Evolutionary conservation across 129 eudicot species (phyloP), one percentile per base, ranked within the genome.

Genomic region (Dittrichia graveolens): DNA sequence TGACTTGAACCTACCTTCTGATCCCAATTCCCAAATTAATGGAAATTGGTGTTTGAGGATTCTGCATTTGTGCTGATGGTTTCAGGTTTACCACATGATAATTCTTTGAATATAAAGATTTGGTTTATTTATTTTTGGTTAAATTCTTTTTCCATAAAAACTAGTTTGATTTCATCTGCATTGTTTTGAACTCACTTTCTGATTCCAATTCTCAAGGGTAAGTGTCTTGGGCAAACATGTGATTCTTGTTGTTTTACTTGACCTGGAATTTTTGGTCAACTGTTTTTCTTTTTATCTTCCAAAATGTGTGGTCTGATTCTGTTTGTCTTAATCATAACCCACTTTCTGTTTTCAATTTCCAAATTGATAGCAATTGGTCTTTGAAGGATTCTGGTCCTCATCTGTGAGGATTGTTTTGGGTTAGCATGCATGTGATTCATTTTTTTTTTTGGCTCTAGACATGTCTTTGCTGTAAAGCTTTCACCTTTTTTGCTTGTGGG

Each of bases 391-490:
- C 59, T 60, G 71, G 75, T 42, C 65, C 55, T 10, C 11, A 70
- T 70, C 10, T 54, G 73, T 65, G 56, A 65, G 70, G 57, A 52
- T 61, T 60, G 38, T 69, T 69, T 61, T 69, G 49, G 77, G 72
- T 78, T 49, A 19, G 48, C 82, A 71, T 24, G 31, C 31, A 24
- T 78, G 77, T 78, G 82, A 61, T 78, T 71, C 61, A 44, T 4
- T 61, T 68, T 50, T n/a, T n/a, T 42, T 52, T 62, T 64, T 42
- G 65, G 65, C 35, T 75, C 53, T 72, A 47, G 57, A 37, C 47
- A 67, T 76, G 68, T 76, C 67, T 57, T 73, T 61, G 78, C 78
- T 73, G 78, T 73, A 73, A 73, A 73, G 78, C 38, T 73, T 67
- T 76, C 75, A 76, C 67, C 74, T 66, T 75, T 76, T 67, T 46